phyloP scores from a whole-genome alignment of 148 eudicot genomes.

The Linanthus parryae region DNA sequence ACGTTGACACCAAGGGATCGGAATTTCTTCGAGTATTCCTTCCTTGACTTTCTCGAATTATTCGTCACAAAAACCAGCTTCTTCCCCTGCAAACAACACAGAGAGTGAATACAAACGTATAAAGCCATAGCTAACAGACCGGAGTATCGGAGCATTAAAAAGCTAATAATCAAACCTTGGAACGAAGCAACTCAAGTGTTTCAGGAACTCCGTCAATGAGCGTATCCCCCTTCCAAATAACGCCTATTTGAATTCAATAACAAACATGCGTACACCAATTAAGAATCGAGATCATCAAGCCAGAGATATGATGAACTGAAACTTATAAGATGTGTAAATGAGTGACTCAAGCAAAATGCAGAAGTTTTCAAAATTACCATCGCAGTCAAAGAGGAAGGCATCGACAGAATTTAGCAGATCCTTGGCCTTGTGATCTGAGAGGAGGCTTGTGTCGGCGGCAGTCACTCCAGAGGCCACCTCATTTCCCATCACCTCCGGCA shows the following conservation, averaged over 20 bases:
- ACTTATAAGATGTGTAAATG: not conserved
- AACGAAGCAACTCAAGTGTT: conserved; percentile 64
- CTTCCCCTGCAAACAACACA: conserved; percentile 64
- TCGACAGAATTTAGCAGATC: conserved; percentile 57
- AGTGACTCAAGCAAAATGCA: not conserved
- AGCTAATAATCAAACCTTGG: conserved; percentile 29
- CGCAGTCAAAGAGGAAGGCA: conserved; percentile 86
- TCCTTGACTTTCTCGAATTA: conserved; percentile 80
- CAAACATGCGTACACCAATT: not conserved
- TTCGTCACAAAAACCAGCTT: conserved; percentile 84
- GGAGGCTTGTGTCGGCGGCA: no score
- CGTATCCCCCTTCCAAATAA: conserved; percentile 87
- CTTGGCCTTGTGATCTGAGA: conserved; percentile 22
- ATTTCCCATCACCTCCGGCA: no score
- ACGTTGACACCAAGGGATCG: conserved; percentile 73
- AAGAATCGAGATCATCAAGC: no score
- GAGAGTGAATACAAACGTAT: no score
- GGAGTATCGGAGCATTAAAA: not conserved
- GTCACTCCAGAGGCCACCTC: no score
- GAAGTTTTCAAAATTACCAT: conserved; percentile 30
- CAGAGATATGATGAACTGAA: no score
- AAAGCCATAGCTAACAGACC: no score
- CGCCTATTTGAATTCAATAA: no score
- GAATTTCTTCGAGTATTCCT: conserved; percentile 65
- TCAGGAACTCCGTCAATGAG: conserved; percentile 76